Conservation (phyloP, 2,329 filamentous ascomycete genomes). For the Westerdykella sp. region DNA sequence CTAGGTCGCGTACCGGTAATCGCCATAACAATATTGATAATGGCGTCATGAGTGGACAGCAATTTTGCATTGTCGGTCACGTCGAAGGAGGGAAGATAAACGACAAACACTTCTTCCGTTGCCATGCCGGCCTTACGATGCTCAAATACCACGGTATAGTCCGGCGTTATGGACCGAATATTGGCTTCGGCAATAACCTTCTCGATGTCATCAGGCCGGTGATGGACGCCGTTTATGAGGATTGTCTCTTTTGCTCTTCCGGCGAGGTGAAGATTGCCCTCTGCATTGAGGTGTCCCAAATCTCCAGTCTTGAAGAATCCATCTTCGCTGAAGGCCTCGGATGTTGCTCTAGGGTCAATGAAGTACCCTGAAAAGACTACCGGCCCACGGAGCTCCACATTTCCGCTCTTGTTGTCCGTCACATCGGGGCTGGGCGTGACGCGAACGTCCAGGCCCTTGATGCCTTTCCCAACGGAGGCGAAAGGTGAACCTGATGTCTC, state of each 20-base stretch:
- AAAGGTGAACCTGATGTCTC: slow-evolving; percentile 15
- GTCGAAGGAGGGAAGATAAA: too few species aligned
- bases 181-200: slow-evolving; percentile 13
- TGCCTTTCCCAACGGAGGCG: slow-evolving; percentile 37
- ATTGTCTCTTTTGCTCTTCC: slow-evolving; percentile 21
- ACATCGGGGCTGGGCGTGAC: slow-evolving; percentile 13
- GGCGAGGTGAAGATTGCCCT: slow-evolving; percentile 14
- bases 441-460: slow-evolving; percentile 39
- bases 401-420: slow-evolving; percentile 10
- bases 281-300: slow-evolving; percentile 16
- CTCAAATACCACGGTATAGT: slow-evolving; percentile 1
- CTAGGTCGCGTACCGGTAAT: too few species aligned
- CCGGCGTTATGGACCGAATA: slow-evolving; percentile 8
- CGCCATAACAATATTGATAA: too few species aligned
- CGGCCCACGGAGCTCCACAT: slow-evolving; percentile 18
- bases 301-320: slow-evolving; percentile 25
- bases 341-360: slow-evolving; percentile 24
- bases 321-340: slow-evolving; percentile 13
- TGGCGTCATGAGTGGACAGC: too few species aligned
- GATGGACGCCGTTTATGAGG: slow-evolving; percentile 24
- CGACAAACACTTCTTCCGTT: too few species aligned
- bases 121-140: background rate
- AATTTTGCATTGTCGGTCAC: too few species aligned
- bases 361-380: slow-evolving; percentile 40
- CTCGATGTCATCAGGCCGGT: slow-evolving; percentile 15